phyloP scores from a whole-genome alignment of 306 rosid genomes.

The Cicer chorassanicum region DNA sequence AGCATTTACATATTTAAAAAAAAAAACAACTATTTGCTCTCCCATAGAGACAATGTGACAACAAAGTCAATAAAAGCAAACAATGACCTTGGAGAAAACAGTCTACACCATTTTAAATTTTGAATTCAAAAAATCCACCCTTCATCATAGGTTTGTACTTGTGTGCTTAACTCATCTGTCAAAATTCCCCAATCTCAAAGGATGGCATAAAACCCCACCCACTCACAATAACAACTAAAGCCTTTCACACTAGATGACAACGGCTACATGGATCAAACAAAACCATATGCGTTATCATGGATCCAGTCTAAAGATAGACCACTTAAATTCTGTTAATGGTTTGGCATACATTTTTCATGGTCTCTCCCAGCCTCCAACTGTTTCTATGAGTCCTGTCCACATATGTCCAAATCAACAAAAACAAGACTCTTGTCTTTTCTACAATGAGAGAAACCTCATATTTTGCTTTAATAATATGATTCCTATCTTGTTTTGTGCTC shows the following conservation, averaged over 20 bases:
- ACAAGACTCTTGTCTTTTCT: not conserved
- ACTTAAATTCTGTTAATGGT: not conserved
- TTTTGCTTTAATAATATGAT: not conserved
- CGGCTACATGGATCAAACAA: not conserved
- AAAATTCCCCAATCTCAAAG: slow-evolving; percentile 12
- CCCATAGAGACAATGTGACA: not conserved
- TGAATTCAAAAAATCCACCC: slow-evolving; percentile 22
- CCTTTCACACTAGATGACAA: not conserved
- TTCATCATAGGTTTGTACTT: slow-evolving; percentile 11
- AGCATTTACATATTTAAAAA: slow-evolving; percentile 11
- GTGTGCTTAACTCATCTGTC: not conserved
- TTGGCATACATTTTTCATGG: not conserved
- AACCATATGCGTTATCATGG: not conserved
- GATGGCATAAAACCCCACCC: not conserved
- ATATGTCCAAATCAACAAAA: not conserved
- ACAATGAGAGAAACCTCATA: not conserved
- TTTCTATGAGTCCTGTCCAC: not conserved
- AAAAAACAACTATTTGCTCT: slow-evolving; percentile 1
- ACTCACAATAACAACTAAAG: not conserved
- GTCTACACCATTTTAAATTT: slow-evolving; percentile 2
- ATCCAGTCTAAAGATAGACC: not conserved
- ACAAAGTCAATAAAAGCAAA: slow-evolving; percentile 3
- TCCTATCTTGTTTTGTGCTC: not conserved
- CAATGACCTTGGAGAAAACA: not conserved
- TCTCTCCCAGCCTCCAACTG: not conserved